phyloP scores from a whole-genome alignment of 805 yeast species.

The Millerago galiae region DNA sequence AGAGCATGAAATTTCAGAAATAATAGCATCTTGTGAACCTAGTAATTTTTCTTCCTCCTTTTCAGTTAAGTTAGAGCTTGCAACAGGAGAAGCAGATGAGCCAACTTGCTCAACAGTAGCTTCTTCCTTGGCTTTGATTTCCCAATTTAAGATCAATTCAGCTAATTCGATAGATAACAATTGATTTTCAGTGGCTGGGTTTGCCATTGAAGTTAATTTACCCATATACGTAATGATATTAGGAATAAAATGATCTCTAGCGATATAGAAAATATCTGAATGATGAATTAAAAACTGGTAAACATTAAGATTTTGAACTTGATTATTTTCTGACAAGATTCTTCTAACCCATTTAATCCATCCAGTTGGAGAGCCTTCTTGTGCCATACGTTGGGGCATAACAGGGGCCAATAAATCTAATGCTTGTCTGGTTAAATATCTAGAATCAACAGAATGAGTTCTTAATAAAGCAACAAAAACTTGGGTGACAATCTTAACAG shows the following conservation, averaged over 20 bases:
- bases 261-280: conserved; percentile 74
- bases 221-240: conserved; percentile 91
- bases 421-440: conserved; percentile 79
- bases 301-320: conserved; percentile 77
- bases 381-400: conserved; percentile 57
- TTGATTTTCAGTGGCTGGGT: conserved; percentile 76
- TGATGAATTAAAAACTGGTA: conserved; percentile 87
- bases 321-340: conserved; percentile 83
- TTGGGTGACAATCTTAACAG: conserved; percentile 81
- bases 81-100: conserved; percentile 21
- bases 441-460: conserved; percentile 79
- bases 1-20: conserved; percentile 16
- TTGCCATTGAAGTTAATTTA: conserved; percentile 70
- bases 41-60: conserved; percentile 23
- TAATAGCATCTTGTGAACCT: conserved; percentile 7
- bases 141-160: conserved; percentile 84
- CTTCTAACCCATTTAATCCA: conserved; percentile 97
- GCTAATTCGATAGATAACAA: conserved; percentile 84
- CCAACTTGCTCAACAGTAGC: conserved; percentile 10
- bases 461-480: conserved; percentile 85
- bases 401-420: conserved; percentile 86
- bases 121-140: conserved; percentile 38
- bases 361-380: conserved; percentile 39
- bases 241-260: conserved; percentile 84
- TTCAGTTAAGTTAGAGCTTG: conserved; percentile 26